Evolutionary conservation across 1,284 basidiomycete genomes (phyloP), one percentile per base, ranked within the genome.

Genomic region (Ustilago curta): DNA sequence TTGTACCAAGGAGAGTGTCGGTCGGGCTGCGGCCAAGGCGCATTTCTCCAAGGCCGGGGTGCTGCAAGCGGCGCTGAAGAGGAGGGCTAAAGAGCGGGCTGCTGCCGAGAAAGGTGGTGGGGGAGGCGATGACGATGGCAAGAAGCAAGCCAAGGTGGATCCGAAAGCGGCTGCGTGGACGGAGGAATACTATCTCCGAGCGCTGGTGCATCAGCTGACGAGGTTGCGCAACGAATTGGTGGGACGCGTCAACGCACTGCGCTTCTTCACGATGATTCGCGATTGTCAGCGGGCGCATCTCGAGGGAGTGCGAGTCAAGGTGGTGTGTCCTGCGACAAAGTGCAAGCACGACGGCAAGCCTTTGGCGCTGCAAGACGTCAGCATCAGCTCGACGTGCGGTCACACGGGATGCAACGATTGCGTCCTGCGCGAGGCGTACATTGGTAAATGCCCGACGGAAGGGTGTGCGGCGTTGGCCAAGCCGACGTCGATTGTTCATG

Each of bases 221-320:
- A 52, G 73, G 3, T 52, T 80, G 31, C 66, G 78, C 2, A 80
- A 80, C 68, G 78, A 80, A 57, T 45, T 70, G 23, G 78, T 75
- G 8, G 68, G 65, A 0, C 66, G 78, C 8, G 65, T 76, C 43
- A 73, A 74, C n/a, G 70, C 76, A 11, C 70, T 80, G 6, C 75
- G 78, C 49, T 80, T 76, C 74, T 80, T 80, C 49, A 70, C 65
- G 14, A 72, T 59, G 55, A 72, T 80, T 42, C 69, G 78, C 37
- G 69, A 76, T 40, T 73, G 78, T 44, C 78, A 80, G 31, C 63
- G 71, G 8, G 76, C 76, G 27, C 71, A 72, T 35, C 48, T 69
- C 12, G 64, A 76, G 27, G 70, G 71, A 8, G 65, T 65, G 14
- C 40, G 58, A 2, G 62, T 70, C 9, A 8, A 61, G 27, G 57